A percentile compares a stretch with the other conserved stretches of the same genome.
phyloP scores from a whole-genome alignment of 139 green algal species.

The Tetraselmis striata region DNA sequence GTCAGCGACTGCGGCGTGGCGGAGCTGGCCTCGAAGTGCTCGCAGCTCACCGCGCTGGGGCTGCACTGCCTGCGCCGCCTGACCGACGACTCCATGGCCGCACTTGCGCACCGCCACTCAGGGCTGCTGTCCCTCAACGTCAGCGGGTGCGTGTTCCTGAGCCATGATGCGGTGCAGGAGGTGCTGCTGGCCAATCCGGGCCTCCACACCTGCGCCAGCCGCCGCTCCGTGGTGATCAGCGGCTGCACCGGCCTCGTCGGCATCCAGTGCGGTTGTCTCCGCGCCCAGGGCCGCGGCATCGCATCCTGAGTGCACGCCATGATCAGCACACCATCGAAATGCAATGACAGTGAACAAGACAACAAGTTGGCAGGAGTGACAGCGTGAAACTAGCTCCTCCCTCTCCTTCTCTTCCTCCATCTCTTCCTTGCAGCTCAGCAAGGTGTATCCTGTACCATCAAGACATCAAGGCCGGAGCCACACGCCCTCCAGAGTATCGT shows the following conservation, averaged over 20 bases:
- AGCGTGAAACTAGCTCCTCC: too few relatives aligned
- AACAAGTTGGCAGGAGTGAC: too few relatives aligned
- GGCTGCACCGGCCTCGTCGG: conserved; percentile 15
- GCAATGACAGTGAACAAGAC: too few relatives aligned
- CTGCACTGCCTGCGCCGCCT: conserved; percentile 31
- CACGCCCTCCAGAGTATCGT: too few relatives aligned
- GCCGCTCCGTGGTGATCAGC: conserved; percentile 22
- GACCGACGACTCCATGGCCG: conserved; percentile 26
- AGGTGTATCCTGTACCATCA: too few relatives aligned
- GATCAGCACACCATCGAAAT: too few relatives aligned
- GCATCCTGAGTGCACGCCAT: too few relatives aligned
- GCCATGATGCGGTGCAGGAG: conserved; percentile 17
- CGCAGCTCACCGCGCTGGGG: conserved; percentile 12
- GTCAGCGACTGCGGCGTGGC: conserved; percentile 21
- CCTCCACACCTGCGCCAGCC: conserved; percentile 24
- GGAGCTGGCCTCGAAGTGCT: conserved; percentile 19
- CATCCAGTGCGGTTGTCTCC: conserved; percentile 19
- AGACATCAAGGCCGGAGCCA: too few relatives aligned
- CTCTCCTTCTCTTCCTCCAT: too few relatives aligned
- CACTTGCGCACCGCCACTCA: conserved; percentile 9
- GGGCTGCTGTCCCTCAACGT: conserved; percentile 30
- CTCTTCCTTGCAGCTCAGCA: too few relatives aligned
- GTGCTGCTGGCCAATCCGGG: conserved; percentile 22
- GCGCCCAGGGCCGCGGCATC: too few relatives aligned
- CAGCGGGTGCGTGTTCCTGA: conserved; percentile 24